Evolutionary conservation across 2,329 filamentous ascomycete species (phyloP), one percentile per base, ranked within the genome.

Genomic region (Trichophyton simii): DNA sequence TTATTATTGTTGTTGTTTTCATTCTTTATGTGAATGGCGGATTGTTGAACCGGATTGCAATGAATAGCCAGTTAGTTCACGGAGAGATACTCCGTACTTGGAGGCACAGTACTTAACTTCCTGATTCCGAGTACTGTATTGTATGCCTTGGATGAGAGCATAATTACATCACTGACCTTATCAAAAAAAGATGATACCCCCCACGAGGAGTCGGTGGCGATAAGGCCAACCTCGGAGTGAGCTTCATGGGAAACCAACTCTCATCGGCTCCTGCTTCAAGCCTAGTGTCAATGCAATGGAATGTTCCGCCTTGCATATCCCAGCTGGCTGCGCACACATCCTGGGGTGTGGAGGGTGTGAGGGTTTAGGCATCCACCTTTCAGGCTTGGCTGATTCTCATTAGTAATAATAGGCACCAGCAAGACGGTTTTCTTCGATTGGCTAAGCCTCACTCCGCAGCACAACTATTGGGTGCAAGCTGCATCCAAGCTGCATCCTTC

Each of bases 381-480:
- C 15, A 36, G n/a, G 13, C 52, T 55, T 20, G 52, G 52, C 28
- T 20, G 13, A 55, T 55, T 55, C 31, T 55, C n/a, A n/a, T 55
- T 55, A 55, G 52, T 55, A 55, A 55, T 34, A 55, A 55, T 55
- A 55, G 52, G 52, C 52, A 55, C 52, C 52, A 55, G 52, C n/a
- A 34, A 15, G 28, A 55, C 5, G 31, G 28, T 6, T 36, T 20
- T n/a, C 28, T 13, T n/a, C 52, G n/a, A 55, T 55, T 55, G 52
- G 52, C 52, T 55, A 55, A 55, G 52, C 52, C 52, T 36, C 52
- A 36, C 5, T 55, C 52, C 52, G 6, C 52, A 55, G 8, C 28
- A 13, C 31, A 1, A n/a, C 28, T 18, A 55, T 55, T 55, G 52
- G 52, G 22, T 18, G n/a, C 15, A 6, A 20, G 31, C 28, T 34